phyloP scores from a whole-genome alignment of 2,329 filamentous ascomycete species.

The Ophiostoma australiae region DNA sequence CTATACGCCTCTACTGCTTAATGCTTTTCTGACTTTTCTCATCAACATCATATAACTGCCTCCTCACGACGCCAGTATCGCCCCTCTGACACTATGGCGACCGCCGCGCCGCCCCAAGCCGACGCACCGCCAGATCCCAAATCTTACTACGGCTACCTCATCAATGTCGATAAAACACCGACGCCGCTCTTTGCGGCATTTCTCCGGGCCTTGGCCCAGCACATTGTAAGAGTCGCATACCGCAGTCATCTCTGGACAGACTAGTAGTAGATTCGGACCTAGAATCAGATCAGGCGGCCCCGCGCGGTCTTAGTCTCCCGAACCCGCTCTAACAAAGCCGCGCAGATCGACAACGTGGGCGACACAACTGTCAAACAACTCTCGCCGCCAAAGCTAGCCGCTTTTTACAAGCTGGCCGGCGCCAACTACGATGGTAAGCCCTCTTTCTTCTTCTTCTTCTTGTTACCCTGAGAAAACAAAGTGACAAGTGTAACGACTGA shows the following conservation, averaged over 20 bases:
- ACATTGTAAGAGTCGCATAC: slow-evolving; percentile 56
- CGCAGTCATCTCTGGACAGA: neutral
- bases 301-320: slow-evolving; percentile 11
- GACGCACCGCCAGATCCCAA: slow-evolving; percentile 32
- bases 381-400: slow-evolving; percentile 65
- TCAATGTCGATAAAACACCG: slow-evolving; percentile 62
- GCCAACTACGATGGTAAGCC: slow-evolving; percentile 53
- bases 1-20: neutral
- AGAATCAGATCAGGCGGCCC: neutral
- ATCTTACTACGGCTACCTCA: slow-evolving; percentile 61
- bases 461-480: neutral
- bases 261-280: neutral
- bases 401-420: slow-evolving; percentile 70
- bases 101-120: slow-evolving; percentile 20
- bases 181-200: slow-evolving; percentile 63
- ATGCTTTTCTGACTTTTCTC: neutral
- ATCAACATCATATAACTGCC: neutral
- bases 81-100: slow-evolving; percentile 24
- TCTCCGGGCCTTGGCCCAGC: slow-evolving; percentile 60
- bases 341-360: slow-evolving; percentile 53
- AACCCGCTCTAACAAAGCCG: slow-evolving; percentile 13
- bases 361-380: slow-evolving; percentile 50
- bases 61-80: neutral
- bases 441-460: neutral
- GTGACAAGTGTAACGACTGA: slow-evolving; percentile 44